Evolutionary conservation across 176 grass and related monocot species (phyloP), one percentile per base, ranked within the genome.

Genomic region (Thalia dealbata): DNA sequence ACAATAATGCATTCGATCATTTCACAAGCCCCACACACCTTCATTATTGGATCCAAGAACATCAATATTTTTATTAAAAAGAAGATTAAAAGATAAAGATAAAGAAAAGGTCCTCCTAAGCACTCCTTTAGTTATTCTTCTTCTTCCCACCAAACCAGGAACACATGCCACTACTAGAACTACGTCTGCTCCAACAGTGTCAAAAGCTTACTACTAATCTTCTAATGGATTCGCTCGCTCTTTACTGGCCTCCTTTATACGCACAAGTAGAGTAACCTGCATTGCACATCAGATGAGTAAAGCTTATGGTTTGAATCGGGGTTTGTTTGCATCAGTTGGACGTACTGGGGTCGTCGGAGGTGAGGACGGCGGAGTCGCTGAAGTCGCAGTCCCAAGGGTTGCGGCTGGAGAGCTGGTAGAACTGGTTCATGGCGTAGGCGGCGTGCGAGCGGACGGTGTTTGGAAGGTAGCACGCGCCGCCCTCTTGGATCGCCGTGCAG

Each of bases 371-470:
- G 30, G 95, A 83, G 50, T 88, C 76, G 27, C 81, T 42, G 83
- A 99, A 99, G 80, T 93, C 87, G 82, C 95, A 99, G 76, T 91
- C 84, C 87, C 81, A 91, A 0, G 95, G 61, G 77, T 93, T 64
- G 5, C 78, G 69, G 5, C 85, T 85, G 19, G 90, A 75, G 12
- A 75, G 79, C 85, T 93, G 95, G 83, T 83, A 99, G 30, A 88
- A 76, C 83, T 99, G 95, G 81, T 99, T 99, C 87, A 99, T 93
- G 75, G 90, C 87, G 78, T 93, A 99, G 3, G 95, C 85, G 24
- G 95, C 95, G 83, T 99, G 95, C 15, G 95, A 87, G 25, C 77
- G 87, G 58, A 99, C 81, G 9, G 89, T 99, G 85, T 93, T 83
- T 11, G 95, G 95, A 65, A 88, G 73, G 76, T 86, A 99, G 86